Percentiles rank a stretch among this genome's conserved stretches.
These are phyloP conservation scores for Pelargonium citronellum DNA, from an alignment of 441 rosid genomes.

Conservation along the genomic window DNA sequence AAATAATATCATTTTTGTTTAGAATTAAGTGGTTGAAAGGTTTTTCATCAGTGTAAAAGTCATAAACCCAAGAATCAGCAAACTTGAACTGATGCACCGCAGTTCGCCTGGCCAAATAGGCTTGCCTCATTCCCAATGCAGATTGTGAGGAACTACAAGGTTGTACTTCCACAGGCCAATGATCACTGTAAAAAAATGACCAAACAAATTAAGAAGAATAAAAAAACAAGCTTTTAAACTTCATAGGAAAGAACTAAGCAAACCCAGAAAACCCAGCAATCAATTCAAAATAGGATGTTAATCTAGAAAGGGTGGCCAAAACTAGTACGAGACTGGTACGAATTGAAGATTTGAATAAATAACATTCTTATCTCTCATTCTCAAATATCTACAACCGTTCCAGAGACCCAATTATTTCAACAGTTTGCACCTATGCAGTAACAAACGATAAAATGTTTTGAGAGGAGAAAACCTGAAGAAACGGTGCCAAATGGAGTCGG, in stretches of 20 bases:
- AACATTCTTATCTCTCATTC: too few relatives aligned
- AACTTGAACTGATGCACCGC: slow-evolving; percentile 45
- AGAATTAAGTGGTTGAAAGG: slow-evolving; percentile 33
- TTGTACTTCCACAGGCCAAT: slow-evolving; percentile 34
- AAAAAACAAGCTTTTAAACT: neutral
- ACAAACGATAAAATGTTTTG: neutral
- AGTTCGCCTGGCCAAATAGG: slow-evolving; percentile 38
- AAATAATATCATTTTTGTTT: slow-evolving; percentile 34
- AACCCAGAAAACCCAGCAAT: neutral
- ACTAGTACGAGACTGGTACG: too few relatives aligned
- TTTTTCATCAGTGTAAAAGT: slow-evolving; percentile 22
- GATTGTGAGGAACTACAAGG: slow-evolving; percentile 9
- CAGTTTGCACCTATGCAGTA: too few relatives aligned
- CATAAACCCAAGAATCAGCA: slow-evolving; percentile 35
- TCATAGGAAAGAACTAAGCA: neutral
- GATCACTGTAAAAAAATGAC: slow-evolving; percentile 29
- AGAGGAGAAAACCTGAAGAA: slow-evolving; percentile 32
- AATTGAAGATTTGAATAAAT: too few relatives aligned
- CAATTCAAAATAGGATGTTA: too few relatives aligned
- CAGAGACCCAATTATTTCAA: too few relatives aligned
- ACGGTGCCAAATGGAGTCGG: slow-evolving; percentile 43
- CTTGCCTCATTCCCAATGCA: slow-evolving; percentile 33
- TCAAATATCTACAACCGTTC: too few relatives aligned
- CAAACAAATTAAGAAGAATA: neutral
- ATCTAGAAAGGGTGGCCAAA: too few relatives aligned